These are phyloP conservation scores for Cicer arietinum DNA, from an alignment of 306 rosid species.

Conservation along the genomic window DNA sequence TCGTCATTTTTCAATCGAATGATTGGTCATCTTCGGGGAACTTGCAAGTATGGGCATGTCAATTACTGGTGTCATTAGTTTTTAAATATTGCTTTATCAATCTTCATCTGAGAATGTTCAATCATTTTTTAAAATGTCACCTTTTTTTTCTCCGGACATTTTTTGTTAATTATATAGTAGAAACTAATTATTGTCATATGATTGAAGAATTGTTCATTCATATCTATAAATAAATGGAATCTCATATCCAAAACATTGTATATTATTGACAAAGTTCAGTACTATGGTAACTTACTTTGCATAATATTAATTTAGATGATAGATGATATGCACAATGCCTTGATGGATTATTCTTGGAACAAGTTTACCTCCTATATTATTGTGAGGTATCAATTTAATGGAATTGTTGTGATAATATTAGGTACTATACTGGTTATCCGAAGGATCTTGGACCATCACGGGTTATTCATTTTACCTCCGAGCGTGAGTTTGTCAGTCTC, in stretches of 20 bases:
- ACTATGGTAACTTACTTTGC: slow-evolving; percentile 8
- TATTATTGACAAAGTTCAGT: slow-evolving; percentile 7
- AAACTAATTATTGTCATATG: background rate
- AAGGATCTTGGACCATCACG: slow-evolving; percentile 88
- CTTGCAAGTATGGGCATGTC: slow-evolving; percentile 77
- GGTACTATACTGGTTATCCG: slow-evolving; percentile 88
- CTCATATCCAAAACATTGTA: slow-evolving; percentile 4
- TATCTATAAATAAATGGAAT: background rate
- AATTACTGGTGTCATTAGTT: slow-evolving; percentile 23
- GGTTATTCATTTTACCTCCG: slow-evolving; percentile 86
- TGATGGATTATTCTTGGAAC: slow-evolving; percentile 13
- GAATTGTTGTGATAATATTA: slow-evolving; percentile 38
- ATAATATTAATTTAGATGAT: background rate
- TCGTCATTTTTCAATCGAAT: slow-evolving; percentile 59
- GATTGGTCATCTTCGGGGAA: slow-evolving; percentile 69
- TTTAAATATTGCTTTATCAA: slow-evolving; percentile 5
- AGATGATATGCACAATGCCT: slow-evolving; percentile 18
- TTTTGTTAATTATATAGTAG: background rate
- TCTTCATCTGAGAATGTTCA: background rate
- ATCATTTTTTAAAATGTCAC: background rate
- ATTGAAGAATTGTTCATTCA: background rate
- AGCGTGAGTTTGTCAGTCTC: slow-evolving; percentile 85
- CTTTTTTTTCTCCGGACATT: background rate
- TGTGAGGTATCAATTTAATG: background rate
- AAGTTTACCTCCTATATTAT: background rate